Evolutionary conservation across 1,284 basidiomycete genomes (phyloP), one percentile per base, ranked within the genome.

Genomic region (Inonotus hispidus): DNA sequence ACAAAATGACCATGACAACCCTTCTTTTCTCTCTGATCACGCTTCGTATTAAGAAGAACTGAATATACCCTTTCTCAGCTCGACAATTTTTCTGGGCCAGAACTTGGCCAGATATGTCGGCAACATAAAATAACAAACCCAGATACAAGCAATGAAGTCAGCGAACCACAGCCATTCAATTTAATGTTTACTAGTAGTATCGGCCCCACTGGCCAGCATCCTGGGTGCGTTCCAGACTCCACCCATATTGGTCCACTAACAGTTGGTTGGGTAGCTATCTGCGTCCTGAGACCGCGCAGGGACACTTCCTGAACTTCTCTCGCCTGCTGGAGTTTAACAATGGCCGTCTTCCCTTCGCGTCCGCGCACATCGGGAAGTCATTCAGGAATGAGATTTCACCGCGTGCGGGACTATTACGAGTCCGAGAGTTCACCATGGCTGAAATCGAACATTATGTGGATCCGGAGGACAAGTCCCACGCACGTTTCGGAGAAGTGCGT

Each of bases 371-470:
- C 68, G 97, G 97, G 59, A 88, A 92, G 66, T 88, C 92, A 35
- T 99, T 99, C 86, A 86, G 97, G 64, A 99, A 99, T 74, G 97
- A 99, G 74, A 99, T 99, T 70, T 95, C 94, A 5, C 97, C 97
- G 27, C 90, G 93, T 61, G 93, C 95, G 58, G 97, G 96, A 63
- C 82, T 99, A 53, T 82, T 99, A 56, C 94, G 97, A 66, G 97
- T 99, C 46, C 90, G 96, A 66, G 97, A 99, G 74, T 99, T 99
- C 78, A 97, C 93, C 39, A 98, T 99, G 96, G 97, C 95, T 59
- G 97, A 99, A 79, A 98, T 99, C 73, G 97, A 99, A 77, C 96
- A 99, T 79, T 99, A 82, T 69, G 96, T 99, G 68, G 96, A 99
- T 78, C 97, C 96, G 6, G 81, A 84, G 58, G 89, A 98, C 79